Conservation (phyloP, 108 stramenopile species). For the Schizochytrium sp. region DNA sequence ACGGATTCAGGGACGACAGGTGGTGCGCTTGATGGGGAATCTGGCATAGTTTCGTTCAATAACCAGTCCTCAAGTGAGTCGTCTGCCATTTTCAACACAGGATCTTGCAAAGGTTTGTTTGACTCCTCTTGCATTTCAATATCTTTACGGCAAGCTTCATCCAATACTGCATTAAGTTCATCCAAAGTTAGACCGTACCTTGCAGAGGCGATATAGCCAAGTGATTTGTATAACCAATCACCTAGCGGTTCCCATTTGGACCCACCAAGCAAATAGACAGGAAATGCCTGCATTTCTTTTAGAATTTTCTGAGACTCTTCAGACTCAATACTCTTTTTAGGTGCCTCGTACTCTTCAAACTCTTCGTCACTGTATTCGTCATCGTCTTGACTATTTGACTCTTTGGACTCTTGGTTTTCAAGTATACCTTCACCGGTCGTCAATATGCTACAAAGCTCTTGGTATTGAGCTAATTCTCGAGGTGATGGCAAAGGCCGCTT, state of each 20-base stretch:
- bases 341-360: constrained; percentile 15
- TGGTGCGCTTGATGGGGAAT: neutral
- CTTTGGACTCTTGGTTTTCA: neutral
- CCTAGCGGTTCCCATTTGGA: constrained; percentile 5
- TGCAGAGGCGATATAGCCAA: constrained; percentile 8
- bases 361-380: constrained; percentile 46
- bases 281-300: neutral
- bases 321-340: neutral
- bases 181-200: neutral
- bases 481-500: neutral
- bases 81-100: constrained; percentile 12
- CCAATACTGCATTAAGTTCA: neutral
- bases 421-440: neutral
- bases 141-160: constrained; percentile 7
- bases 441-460: constrained; percentile 20
- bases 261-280: constrained; percentile 21
- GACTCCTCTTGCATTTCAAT: neutral
- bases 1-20: constrained; percentile 17
- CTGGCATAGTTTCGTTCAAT: constrained; percentile 39
- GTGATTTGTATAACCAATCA: neutral
- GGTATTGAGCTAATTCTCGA: constrained; percentile 1
- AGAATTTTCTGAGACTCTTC: neutral
- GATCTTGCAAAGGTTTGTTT: neutral
- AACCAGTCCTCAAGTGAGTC: constrained; percentile 50
- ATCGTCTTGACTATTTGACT: neutral